A percentile compares a stretch with the other conserved stretches of the same genome.
phyloP scores from a whole-genome alignment of 2,329 filamentous ascomycete species.

The Colletotrichum agaves region DNA sequence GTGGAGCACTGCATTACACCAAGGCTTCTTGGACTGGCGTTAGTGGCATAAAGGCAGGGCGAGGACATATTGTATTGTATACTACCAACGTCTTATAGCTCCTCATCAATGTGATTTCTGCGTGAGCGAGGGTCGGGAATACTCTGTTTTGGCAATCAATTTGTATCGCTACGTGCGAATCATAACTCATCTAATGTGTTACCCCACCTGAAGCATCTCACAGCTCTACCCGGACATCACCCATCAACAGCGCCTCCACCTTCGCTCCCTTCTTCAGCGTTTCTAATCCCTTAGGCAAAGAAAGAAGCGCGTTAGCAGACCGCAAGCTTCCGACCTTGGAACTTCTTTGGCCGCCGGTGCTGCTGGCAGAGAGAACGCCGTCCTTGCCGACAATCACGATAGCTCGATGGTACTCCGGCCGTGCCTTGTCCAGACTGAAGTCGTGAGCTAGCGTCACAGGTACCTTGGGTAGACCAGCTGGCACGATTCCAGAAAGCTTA shows the following conservation, averaged over 20 bases:
- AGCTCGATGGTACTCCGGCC: conserved; percentile 92
- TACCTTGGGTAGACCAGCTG: conserved; percentile 76
- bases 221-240: conserved; percentile 48
- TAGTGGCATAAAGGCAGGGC: conserved; percentile 39
- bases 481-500: conserved; percentile 75
- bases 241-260: conserved; percentile 85
- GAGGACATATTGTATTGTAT: conserved; percentile 38
- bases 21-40: conserved; percentile 39
- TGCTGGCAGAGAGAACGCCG: conserved; percentile 77
- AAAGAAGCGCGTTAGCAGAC: conserved; percentile 87
- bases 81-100: conserved; percentile 37
- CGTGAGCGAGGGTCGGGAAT: background rate
- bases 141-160: background rate
- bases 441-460: conserved; percentile 78
- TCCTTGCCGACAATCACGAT: conserved; percentile 73
- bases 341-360: conserved; percentile 91
- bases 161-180: background rate
- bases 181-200: too few species aligned
- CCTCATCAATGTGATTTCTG: conserved; percentile 34
- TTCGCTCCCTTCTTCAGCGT: conserved; percentile 74
- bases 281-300: conserved; percentile 73
- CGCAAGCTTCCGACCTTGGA: conserved; percentile 89
- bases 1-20: conserved; percentile 39
- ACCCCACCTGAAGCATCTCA: background rate
- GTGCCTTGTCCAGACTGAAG: conserved; percentile 76